phyloP scores from a whole-genome alignment of 2,329 filamentous ascomycete species.

The Cladosporium sp. region DNA sequence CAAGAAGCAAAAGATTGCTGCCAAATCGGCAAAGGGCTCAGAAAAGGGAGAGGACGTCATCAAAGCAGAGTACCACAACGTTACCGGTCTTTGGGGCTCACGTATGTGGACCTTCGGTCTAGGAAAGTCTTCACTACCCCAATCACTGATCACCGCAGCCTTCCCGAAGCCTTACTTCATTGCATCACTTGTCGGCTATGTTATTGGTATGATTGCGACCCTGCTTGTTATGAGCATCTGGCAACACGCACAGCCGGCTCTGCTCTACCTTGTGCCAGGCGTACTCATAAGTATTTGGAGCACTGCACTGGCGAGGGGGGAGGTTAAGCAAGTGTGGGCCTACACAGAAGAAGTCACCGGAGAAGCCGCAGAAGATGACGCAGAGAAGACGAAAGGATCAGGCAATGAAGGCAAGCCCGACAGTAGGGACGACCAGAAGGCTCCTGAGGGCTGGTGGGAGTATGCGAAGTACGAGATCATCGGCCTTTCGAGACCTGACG shows the following conservation, averaged over 20 bases:
- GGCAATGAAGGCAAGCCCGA: slow-evolving; percentile 22
- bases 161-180: slow-evolving; percentile 89
- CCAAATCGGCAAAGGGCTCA: slow-evolving; percentile 45
- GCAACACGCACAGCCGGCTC: slow-evolving; percentile 81
- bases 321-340: slow-evolving; percentile 73
- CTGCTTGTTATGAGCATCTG: slow-evolving; percentile 75
- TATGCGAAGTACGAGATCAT: slow-evolving; percentile 19
- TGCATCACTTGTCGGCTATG: slow-evolving; percentile 74
- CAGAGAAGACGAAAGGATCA: slow-evolving; percentile 21
- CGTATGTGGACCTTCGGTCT: slow-evolving; percentile 68
- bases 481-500: slow-evolving; percentile 4
- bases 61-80: slow-evolving; percentile 46
- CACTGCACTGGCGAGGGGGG: slow-evolving; percentile 70
- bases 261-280: slow-evolving; percentile 88
- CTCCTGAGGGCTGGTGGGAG: slow-evolving; percentile 15
- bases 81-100: slow-evolving; percentile 79
- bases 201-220: slow-evolving; percentile 74
- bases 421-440: slow-evolving; percentile 11
- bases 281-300: slow-evolving; percentile 75
- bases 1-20: slow-evolving; percentile 57
- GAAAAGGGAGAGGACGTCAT: slow-evolving; percentile 25
- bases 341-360: slow-evolving; percentile 69
- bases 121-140: slow-evolving; percentile 24
- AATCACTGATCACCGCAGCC: slow-evolving; percentile 36
- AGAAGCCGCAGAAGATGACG: slow-evolving; percentile 38